Evolutionary conservation across 2,329 filamentous ascomycete species (phyloP).

Genomic region (Amylocarpus encephaloides): DNA sequence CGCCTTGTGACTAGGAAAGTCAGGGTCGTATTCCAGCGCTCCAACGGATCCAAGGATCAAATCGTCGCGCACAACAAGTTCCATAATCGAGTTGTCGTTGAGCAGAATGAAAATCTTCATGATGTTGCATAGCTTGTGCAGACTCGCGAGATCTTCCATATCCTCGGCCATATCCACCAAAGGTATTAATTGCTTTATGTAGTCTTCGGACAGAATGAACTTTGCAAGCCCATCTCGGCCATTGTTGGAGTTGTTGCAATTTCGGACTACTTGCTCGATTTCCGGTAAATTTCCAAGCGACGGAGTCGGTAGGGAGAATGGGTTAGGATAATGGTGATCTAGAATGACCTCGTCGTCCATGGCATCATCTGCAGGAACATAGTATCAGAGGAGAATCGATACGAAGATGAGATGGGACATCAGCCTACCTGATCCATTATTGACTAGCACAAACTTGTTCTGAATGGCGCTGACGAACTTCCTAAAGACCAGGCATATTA

Average conservation of each 20-base stretch:
- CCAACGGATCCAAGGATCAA: constrained; percentile 89
- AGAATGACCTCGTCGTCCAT: constrained; percentile 80
- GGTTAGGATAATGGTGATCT: constrained; percentile 54
- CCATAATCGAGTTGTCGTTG: constrained; percentile 92
- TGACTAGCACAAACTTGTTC: constrained; percentile 33
- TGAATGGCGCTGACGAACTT: constrained; percentile 82
- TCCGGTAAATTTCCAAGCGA: constrained; percentile 78
- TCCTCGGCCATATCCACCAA: constrained; percentile 86
- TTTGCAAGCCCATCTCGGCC: constrained; percentile 85
- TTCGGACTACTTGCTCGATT: constrained; percentile 77
- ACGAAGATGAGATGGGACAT: background rate
- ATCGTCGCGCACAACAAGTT: constrained; percentile 84
- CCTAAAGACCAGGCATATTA: constrained; percentile 43
- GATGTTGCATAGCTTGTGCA: constrained; percentile 92
- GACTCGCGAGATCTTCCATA: constrained; percentile 75
- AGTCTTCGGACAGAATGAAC: constrained; percentile 77
- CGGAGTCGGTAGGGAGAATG: constrained; percentile 70
- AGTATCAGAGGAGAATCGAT: background rate
- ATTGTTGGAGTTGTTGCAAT: constrained; percentile 64
- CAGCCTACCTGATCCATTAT: constrained; percentile 50
- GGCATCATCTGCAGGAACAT: constrained; percentile 59
- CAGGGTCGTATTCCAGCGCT: constrained; percentile 93
- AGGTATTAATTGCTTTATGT: constrained; percentile 80
- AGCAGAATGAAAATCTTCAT: constrained; percentile 94
- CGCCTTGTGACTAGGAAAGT: constrained; percentile 95